Base-by-base conservation (phyloP, 352 stramenopile species). In the Phytophthora ramorum region DNA sequence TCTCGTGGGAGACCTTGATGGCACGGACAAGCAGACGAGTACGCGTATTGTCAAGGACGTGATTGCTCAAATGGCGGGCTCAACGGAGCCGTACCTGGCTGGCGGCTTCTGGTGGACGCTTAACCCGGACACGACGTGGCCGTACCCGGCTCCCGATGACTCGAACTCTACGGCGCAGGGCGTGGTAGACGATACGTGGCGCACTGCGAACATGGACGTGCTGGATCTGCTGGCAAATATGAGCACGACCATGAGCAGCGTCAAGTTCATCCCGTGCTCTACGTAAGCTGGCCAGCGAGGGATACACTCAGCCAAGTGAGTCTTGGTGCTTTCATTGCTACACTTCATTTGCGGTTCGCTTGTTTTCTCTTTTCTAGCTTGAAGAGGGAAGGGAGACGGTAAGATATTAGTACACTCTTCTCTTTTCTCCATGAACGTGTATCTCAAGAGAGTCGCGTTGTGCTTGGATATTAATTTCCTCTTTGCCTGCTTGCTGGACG, bases 81-180 rank as follows among this genome's bases (percentile, higher is more conserved):
- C 72, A 7, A 71, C 76, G 7, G 78, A 88, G 49, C 69, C 66
- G 3, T 73, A 48, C 43, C 70, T 96, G 3, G 82, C 83, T 1
- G 87, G 87, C 38, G 87, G 87, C 20, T 96, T 96, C 64, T 96
- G 84, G 83, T 89, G 72, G 66, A 84, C 81, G 24, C 62, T 96
- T 7, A 96, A 96, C 77, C 85, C 85, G 8, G 87, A 94, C 53
- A 86, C 82, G 17, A 70, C 69, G 64, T 96, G 86, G 85, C 67
- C 85, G 16, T 92, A 94, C 71, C 82, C 84, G 20, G 75, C 83
- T 24, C 87, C 87, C n/a, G 76, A 94, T 64, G 63, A 76, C 34
- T 66, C 65, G 16, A 90, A 91, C 63, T 24, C 66, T 2, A 89
- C 79, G 12, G 59, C 61, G 20, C 70, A 82, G 14, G 87, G 87